Evolutionary conservation across 495 filamentous ascomycete genomes (phyloP).

Genomic region (Hypoxylon fragiforme): DNA sequence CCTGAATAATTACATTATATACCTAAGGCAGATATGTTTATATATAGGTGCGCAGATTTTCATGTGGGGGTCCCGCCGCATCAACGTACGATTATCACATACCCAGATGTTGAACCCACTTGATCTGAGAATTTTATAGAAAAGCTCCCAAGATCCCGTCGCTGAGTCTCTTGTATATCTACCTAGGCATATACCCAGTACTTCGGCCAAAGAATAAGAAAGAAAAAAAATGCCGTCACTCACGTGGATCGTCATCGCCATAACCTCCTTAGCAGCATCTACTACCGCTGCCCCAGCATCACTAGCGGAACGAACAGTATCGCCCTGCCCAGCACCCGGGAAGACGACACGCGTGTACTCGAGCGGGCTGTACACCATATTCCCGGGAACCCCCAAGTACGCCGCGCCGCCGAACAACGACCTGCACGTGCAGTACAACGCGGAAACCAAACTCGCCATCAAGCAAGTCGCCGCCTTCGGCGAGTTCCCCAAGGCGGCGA

Average conservation of each 20-base stretch:
- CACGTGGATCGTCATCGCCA: not conserved
- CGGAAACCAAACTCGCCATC: conserved; percentile 9
- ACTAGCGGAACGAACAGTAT: not conserved
- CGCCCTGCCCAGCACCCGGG: not conserved
- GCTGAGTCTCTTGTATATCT: not conserved
- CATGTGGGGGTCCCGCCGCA: no score
- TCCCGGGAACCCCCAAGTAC: not conserved
- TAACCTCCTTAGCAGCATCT: not conserved
- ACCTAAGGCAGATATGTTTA: not conserved
- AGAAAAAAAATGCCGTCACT: not conserved
- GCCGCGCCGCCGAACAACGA: not conserved
- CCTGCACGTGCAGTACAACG: conserved; percentile 20
- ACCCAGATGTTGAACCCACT: no score
- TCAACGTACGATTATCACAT: no score
- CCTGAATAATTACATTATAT: not conserved
- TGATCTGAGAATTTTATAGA: no score
- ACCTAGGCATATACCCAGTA: not conserved
- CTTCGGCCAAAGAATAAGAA: not conserved
- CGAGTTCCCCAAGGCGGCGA: conserved; percentile 3
- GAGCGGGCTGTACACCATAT: conserved; percentile 11
- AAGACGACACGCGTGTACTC: conserved; percentile 3
- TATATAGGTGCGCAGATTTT: no score
- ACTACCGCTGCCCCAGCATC: conserved; percentile 3
- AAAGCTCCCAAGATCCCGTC: not conserved
- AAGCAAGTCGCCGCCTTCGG: conserved; percentile 8